Base-by-base conservation (phyloP, 1,284 basidiomycete genomes). In the Nidula niveotomentosa region DNA sequence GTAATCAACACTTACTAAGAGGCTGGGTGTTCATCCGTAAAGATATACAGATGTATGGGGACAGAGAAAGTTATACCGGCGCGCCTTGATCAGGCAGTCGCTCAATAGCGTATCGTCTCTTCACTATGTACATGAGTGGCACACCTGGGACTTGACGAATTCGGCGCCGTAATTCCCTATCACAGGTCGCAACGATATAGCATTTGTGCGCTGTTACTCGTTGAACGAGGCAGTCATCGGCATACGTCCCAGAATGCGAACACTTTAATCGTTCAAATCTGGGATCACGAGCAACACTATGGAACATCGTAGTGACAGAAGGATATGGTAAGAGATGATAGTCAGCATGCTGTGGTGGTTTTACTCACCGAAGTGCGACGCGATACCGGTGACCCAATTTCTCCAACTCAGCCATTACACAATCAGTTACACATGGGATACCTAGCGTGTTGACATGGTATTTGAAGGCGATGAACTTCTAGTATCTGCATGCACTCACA, bases 361-460 rank as follows among this genome's bases (percentile, higher is more conserved):
- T 48, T 6, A 66, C 83, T 63, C 59, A 94, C 93, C 92, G 85
- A 49, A 99, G 78, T 6, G 97, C 97, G 34, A 99, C 87, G 33
- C 97, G 86, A 73, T 98, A 99, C 65, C 94, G 90, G 50, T 95
- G 94, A 0, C 97, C 97, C 3, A 99, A 77, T 75, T 98, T 98
- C 73, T 99, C 97, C 64, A 99, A 76, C 70, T 99, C 97, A 3
- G 95, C 96, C 76, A 99, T 90, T 7, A 99, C 97, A 66, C 97
- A 99, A 69, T 98, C 96, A 15, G 97, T 98, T 33, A 99, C 93
- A 64, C 96, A 98, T 0, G 97, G 97, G 63, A 98, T 98, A 69
- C 94, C 96, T 96, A 67, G 41, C 33, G 54, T 12, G 47, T 23
- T 54, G 43, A 53, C 15, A 56, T 41, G 3, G 44, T 53, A 30